phyloP scores from a whole-genome alignment of 768 basidiomycete species.

The Leccinum subgranulosum region DNA sequence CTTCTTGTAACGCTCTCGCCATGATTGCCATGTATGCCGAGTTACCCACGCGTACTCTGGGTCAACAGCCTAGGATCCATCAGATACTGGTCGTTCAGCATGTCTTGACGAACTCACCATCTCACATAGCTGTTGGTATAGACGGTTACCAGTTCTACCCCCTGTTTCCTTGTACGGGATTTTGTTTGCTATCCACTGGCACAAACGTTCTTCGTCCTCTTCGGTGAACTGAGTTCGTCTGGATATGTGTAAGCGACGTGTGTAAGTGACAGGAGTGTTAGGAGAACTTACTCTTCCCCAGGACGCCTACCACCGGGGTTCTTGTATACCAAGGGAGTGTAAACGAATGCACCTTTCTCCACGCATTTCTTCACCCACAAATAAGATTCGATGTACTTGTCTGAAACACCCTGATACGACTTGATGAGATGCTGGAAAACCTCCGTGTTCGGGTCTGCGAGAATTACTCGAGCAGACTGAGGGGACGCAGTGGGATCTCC shows the following conservation, averaged over 20 bases:
- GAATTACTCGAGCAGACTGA: conserved; percentile 71
- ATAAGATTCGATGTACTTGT: conserved; percentile 78
- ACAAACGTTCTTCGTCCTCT: conserved; percentile 72
- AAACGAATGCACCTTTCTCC: conserved; percentile 60
- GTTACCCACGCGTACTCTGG: conserved; percentile 77
- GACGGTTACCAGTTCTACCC: conserved; percentile 75
- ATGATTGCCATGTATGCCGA: conserved; percentile 87
- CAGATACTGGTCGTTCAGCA: not conserved
- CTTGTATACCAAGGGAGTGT: conserved; percentile 77
- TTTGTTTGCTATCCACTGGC: conserved; percentile 76
- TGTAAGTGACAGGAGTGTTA: not conserved
- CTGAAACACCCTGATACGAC: conserved; percentile 61
- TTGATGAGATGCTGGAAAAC: conserved; percentile 73
- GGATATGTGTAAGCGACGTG: conserved; percentile 1
- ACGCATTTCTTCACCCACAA: conserved; percentile 85
- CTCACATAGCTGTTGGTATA: conserved; percentile 80
- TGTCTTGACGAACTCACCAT: conserved; percentile 41
- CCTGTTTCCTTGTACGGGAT: conserved; percentile 83
- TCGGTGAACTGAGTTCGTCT: conserved; percentile 79
- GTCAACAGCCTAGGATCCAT: conserved; percentile 47
- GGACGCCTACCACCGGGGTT: conserved; percentile 79
- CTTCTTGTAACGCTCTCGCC: conserved; percentile 88
- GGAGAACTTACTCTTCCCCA: conserved; percentile 66
- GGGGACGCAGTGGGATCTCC: conserved; percentile 70
- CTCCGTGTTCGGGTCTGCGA: conserved; percentile 78